Evolutionary conservation across 768 basidiomycete genomes (phyloP).

Genomic region (Tricholoma sp.): DNA sequence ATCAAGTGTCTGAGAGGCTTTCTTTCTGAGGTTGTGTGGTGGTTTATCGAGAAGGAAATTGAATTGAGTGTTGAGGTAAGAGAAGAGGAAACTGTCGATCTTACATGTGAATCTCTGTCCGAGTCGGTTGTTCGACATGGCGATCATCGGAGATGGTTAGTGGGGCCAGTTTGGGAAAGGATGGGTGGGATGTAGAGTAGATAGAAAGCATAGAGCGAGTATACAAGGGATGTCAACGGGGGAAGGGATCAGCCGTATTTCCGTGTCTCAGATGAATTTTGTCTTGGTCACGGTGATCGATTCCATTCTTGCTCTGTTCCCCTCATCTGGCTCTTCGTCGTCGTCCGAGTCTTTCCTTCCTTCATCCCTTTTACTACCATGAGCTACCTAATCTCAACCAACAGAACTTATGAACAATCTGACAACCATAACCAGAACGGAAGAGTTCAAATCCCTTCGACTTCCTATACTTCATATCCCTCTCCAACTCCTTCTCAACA

Average conservation of each 20-base stretch:
- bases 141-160: neutral
- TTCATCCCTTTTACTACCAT: conserved; percentile 9
- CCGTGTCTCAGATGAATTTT: conserved; percentile 10
- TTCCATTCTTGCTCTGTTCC: conserved; percentile 2
- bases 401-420: conserved; percentile 3
- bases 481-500: neutral
- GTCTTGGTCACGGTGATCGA: neutral
- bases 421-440: conserved; percentile 10
- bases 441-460: conserved; percentile 6
- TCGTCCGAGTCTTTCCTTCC: neutral
- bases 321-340: conserved; percentile 4
- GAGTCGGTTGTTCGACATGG: neutral
- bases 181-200: neutral
- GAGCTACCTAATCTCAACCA: conserved; percentile 19
- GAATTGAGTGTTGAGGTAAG: neutral
- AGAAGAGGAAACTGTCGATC: neutral
- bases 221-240: neutral
- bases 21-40: conserved; percentile 6
- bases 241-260: neutral
- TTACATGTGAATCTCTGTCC: neutral
- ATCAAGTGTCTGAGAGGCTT: neutral
- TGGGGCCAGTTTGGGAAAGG: neutral
- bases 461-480: conserved; percentile 9
- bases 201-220: neutral
- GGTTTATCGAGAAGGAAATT: neutral